Conservation (phyloP, 2,329 filamentous ascomycete species). For the Orbilia blumenaviensis region DNA sequence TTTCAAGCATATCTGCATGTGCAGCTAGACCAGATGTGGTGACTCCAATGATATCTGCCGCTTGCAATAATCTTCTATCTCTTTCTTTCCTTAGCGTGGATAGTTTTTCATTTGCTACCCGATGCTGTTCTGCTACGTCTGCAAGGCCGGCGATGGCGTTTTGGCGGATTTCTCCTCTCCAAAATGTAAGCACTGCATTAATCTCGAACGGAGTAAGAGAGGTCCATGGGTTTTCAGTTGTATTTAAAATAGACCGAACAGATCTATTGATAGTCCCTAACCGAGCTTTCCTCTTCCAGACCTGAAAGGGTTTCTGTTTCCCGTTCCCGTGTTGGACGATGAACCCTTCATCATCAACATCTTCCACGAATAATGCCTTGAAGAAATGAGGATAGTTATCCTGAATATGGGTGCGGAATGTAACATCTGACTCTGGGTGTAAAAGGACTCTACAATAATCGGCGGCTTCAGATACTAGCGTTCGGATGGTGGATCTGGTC, state of each 20-base stretch:
- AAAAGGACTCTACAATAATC: constrained; percentile 23
- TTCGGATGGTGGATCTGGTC: background rate
- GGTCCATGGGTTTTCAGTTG: constrained; percentile 15
- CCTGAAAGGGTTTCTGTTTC: constrained; percentile 20
- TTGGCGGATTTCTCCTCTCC: constrained; percentile 27
- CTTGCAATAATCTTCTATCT: constrained; percentile 26
- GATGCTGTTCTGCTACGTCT: constrained; percentile 20
- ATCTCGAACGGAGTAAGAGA: constrained; percentile 7
- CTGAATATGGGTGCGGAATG: background rate
- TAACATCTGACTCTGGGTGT: background rate
- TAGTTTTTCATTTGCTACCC: constrained; percentile 12
- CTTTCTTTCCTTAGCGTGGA: constrained; percentile 33
- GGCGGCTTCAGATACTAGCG: background rate
- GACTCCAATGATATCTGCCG: constrained; percentile 66
- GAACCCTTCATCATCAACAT: constrained; percentile 31
- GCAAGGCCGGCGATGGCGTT: constrained; percentile 16
- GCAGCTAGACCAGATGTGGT: constrained; percentile 70
- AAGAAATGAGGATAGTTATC: constrained; percentile 13
- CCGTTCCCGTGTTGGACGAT: background rate
- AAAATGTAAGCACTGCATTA: constrained; percentile 12
- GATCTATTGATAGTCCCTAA: background rate
- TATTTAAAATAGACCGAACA: background rate
- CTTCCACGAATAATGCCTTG: background rate
- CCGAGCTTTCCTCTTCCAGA: constrained; percentile 1
- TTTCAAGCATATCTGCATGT: constrained; percentile 65